Conservation (phyloP, 495 filamentous ascomycete genomes). For the Pyrenopolyporus hunteri region DNA sequence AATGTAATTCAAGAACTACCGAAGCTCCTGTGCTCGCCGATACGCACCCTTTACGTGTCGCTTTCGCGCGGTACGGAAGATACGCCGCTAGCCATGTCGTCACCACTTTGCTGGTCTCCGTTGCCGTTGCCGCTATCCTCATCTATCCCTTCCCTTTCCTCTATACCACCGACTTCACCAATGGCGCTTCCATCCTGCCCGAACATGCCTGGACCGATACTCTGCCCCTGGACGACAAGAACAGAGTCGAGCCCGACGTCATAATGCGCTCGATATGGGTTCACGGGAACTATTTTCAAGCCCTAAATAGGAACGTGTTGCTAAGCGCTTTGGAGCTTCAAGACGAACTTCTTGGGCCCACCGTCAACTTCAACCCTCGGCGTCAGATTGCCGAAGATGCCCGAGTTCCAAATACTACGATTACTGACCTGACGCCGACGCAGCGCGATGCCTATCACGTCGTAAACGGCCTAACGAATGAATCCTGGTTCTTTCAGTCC, state of each 20-base stretch:
- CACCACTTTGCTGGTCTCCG: constrained; percentile 66
- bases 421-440: constrained; percentile 41
- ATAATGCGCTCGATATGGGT: constrained; percentile 65
- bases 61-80: constrained; percentile 67
- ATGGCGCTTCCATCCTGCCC: constrained; percentile 66
- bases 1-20: constrained; percentile 55
- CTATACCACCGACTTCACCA: constrained; percentile 65
- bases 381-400: constrained; percentile 26
- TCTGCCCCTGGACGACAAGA: constrained; percentile 56
- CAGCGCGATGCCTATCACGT: constrained; percentile 58
- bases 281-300: constrained; percentile 72
- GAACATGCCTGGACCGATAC: constrained; percentile 80
- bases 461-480: constrained; percentile 56
- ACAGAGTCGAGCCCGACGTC: constrained; percentile 53
- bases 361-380: constrained; percentile 57
- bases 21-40: constrained; percentile 64
- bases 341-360: constrained; percentile 61
- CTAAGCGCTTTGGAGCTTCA: constrained; percentile 68
- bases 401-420: constrained; percentile 34
- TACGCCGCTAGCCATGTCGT: constrained; percentile 70
- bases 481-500: constrained; percentile 72
- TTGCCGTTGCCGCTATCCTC: constrained; percentile 64
- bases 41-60: constrained; percentile 63
- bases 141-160: constrained; percentile 72
- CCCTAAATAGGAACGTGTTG: constrained; percentile 65